Evolutionary conservation across 1,284 basidiomycete genomes (phyloP), one percentile per base, ranked within the genome.

Genomic region (Anthracocystis panici-leucophaei): DNA sequence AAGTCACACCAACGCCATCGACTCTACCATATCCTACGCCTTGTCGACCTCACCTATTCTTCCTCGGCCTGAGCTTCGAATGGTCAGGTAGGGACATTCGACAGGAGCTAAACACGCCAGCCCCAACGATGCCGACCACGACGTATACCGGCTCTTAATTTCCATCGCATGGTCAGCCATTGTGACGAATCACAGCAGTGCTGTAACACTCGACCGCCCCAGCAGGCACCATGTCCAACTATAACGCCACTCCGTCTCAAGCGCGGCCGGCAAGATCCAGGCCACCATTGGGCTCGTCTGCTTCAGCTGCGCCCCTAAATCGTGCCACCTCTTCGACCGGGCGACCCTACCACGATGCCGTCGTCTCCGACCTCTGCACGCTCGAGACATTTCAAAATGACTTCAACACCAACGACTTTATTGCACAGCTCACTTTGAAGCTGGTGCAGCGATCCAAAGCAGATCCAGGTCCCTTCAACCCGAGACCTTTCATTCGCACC

Each of bases 391-490:
- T 93, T 82, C 75, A 77, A 31, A 92, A 92, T 70, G 92, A 93
- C 86, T 97, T 97, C 86, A 92, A 94, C 83, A 91, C 93, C 56
- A 93, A 93, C 75, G 94, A 96, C 73, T 95, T 97, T 79, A 89
- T 98, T 55, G 91, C 91, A 23, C 89, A 90, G 9, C 88, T 95
- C 56, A 94, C 93, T 18, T 94, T 96, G 86, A 92, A 90, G 84
- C 88, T 94, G 55, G 95, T 97, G 60, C 86, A 90, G 20, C 90
- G 92, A 75, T 95, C 93, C 46, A 93, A 93, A 84, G 89, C 89
- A 23, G 90, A 91, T 78, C 88, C 93, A 21, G 93, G 92, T 54
- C 93, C 95, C 1, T 97, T 98, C 85, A 91, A 97, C 83, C 94
- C 96, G 0, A 90, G 91, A 77, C 94, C 97, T 0, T 97, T 98